These are phyloP conservation scores for Cymbidium sinense DNA, from an alignment of 106 monocot genomes.

Conservation along the genomic window DNA sequence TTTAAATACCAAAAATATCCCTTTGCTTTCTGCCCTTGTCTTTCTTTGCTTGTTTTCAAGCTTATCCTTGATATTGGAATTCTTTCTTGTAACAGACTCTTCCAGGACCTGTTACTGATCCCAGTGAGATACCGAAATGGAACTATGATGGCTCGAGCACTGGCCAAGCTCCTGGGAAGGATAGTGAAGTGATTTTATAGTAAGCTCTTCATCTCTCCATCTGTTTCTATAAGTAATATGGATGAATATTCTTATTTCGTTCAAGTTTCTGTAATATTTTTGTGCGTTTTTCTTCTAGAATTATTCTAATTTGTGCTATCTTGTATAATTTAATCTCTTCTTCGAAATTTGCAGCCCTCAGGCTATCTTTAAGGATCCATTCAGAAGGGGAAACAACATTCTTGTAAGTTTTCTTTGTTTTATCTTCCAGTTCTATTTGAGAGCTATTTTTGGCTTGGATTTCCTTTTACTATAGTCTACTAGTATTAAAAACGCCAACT, in stretches of 20 bases:
- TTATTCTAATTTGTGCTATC: not conserved
- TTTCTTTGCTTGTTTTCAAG: not conserved
- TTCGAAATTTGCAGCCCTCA: conserved; percentile 35
- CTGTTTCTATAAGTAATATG: not conserved
- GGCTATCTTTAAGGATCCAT: conserved; percentile 74
- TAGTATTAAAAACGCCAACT: not conserved
- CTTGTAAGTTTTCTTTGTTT: conserved; percentile 33
- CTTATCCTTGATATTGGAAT: not conserved
- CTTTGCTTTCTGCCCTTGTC: too few relatives aligned
- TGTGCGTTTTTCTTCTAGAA: not conserved
- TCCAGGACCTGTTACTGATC: conserved; percentile 32
- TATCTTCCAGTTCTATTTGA: not conserved
- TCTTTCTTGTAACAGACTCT: conserved; percentile 25
- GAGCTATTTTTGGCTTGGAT: not conserved
- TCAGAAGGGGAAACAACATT: conserved; percentile 72
- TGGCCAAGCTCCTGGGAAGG: conserved; percentile 58
- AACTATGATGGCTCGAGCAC: conserved; percentile 80
- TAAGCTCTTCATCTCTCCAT: conserved; percentile 16
- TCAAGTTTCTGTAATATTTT: not conserved
- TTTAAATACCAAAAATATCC: not conserved
- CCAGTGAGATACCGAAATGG: conserved; percentile 60
- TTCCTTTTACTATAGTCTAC: not conserved
- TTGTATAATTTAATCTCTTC: not conserved
- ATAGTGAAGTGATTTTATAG: conserved; percentile 84
- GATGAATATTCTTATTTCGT: not conserved